Evolutionary conservation across 768 basidiomycete species (phyloP), one percentile per base, ranked within the genome.

Genomic region (Botryobasidium botryosum): DNA sequence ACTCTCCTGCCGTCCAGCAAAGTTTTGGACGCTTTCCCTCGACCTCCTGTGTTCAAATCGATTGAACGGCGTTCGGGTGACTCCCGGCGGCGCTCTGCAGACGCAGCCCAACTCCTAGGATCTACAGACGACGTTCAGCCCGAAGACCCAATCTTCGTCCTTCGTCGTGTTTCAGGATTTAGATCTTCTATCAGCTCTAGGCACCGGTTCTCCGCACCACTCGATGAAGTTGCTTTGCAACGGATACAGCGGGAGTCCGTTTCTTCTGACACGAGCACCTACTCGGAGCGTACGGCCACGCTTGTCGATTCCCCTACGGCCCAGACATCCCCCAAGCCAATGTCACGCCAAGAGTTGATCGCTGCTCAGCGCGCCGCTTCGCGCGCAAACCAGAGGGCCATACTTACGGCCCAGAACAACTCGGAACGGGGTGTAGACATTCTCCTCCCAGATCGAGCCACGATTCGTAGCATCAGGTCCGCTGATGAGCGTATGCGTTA

Each of bases 281-380:
- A 31, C 23, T 24, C 51, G 40, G 44, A 48, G n/a, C 52, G 52
- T 35, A 44, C 47, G 6, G 36, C 41, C 8, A 40, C 46, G n/a
- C 20, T 46, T 40, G 42, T 40, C 46, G 17, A 8, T 4, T 18
- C 27, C 33, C 17, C 46, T 40, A 23, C 33, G 24, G 20, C 17
- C 27, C 18, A 26, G 25, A 26, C 35, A 45, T n/a, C 39, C 46
- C 3, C 10, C 29, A 8, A 35, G 10, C 41, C 47, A 23, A 55
- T 62, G 50, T 83, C 85, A 3, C 72, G 78, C 20, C 83, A 85
- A 51, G 88, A 94, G 52, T 81, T 94, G 54, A 94, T 96, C 46
- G 85, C 84, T 10, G 88, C 88, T 4, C 92, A 96, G 56, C 75
- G 91, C 4, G 84, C 81, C 1, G 83, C 78, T 0, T 77, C 72